These are phyloP conservation scores for Solanum verrucosum DNA, from an alignment of 257 asterid genomes.

Conservation along the genomic window DNA sequence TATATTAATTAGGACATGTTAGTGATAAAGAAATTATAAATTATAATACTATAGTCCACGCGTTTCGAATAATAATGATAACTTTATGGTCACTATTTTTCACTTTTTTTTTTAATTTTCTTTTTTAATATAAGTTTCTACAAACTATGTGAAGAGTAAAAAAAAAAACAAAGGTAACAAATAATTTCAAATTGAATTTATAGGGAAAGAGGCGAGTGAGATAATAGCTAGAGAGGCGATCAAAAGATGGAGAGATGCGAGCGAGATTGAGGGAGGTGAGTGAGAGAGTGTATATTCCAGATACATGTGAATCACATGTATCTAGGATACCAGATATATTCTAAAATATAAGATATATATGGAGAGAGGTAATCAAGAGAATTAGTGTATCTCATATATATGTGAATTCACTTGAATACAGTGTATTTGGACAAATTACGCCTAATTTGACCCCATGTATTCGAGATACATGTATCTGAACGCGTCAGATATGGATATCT, in stretches of 20 bases:
- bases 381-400: neutral
- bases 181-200: too few relatives aligned
- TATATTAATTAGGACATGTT: neutral
- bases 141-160: neutral
- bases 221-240: neutral
- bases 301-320: neutral
- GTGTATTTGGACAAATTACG: too few relatives aligned
- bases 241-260: neutral
- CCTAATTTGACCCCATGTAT: too few relatives aligned
- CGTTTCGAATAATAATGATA: neutral
- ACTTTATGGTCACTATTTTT: too few relatives aligned
- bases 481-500: too few relatives aligned
- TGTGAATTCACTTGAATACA: too few relatives aligned
- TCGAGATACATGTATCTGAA: neutral
- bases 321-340: too few relatives aligned
- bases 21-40: neutral
- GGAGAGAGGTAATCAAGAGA: neutral
- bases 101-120: neutral
- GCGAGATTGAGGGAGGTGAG: too few relatives aligned
- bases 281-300: too few relatives aligned
- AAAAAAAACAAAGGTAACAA: neutral
- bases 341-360: too few relatives aligned
- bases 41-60: neutral
- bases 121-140: too few relatives aligned
- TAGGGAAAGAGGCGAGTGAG: neutral